A percentile compares a stretch with the other conserved stretches of the same genome.
These are phyloP conservation scores for Malus asiatica DNA, from an alignment of 306 rosid genomes.

Conservation along the genomic window DNA sequence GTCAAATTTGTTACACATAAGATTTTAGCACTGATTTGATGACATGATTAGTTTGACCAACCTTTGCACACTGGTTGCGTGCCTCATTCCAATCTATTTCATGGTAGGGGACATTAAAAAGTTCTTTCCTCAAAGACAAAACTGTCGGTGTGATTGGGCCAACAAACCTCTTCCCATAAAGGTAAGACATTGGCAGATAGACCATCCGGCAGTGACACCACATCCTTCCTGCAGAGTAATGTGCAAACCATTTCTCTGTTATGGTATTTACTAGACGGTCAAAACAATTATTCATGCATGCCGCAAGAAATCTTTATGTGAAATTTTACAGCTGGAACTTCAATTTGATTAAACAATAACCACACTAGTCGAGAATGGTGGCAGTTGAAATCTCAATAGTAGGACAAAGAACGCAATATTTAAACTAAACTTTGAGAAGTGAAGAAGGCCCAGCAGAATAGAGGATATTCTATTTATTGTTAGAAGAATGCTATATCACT, in stretches of 20 bases:
- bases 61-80: constrained; percentile 87
- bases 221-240: constrained; percentile 70
- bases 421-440: neutral
- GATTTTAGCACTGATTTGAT: neutral
- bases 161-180: constrained; percentile 88
- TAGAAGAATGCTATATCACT: neutral
- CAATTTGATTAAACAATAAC: neutral
- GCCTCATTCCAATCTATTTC: constrained; percentile 75
- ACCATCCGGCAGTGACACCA: constrained; percentile 98
- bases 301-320: neutral
- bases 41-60: constrained; percentile 23
- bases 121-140: constrained; percentile 76
- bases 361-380: neutral
- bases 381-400: neutral
- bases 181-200: constrained; percentile 88
- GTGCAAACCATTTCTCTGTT: constrained; percentile 1
- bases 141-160: constrained; percentile 75
- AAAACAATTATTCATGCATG: neutral
- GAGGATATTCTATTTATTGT: neutral
- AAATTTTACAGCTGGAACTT: neutral
- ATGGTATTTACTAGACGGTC: neutral
- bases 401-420: neutral
- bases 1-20: neutral
- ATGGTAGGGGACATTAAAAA: constrained; percentile 58
- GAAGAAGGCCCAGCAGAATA: neutral